A percentile compares a stretch with the other conserved stretches of the same genome.
Evolutionary conservation across 2,329 filamentous ascomycete genomes (phyloP).

Genomic region (Teratosphaeria pseudoeucalypti): DNA sequence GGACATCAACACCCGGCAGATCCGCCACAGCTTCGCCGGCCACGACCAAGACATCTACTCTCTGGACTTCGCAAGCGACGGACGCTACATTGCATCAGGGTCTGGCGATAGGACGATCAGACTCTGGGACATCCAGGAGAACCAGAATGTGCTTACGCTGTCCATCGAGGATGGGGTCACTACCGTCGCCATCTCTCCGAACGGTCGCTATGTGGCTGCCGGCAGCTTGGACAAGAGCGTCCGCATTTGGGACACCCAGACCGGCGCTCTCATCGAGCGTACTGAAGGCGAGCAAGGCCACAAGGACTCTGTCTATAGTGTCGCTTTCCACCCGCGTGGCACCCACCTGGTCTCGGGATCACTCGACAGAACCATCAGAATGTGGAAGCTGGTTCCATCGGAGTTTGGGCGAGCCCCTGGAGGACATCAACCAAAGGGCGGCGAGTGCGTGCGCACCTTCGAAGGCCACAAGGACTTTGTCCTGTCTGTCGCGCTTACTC

Average conservation of each 20-base stretch:
- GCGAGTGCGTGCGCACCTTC: conserved; percentile 92
- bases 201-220: conserved; percentile 86
- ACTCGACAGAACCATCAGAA: conserved; percentile 97
- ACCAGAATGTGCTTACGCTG: conserved; percentile 70
- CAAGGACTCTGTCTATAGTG: conserved; percentile 93
- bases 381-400: conserved; percentile 80
- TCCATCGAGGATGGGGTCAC: conserved; percentile 95
- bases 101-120: conserved; percentile 90
- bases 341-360: conserved; percentile 89
- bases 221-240: conserved; percentile 97
- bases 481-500: conserved; percentile 86
- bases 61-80: conserved; percentile 86
- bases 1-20: conserved; percentile 76
- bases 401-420: conserved; percentile 32
- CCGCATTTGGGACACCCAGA: conserved; percentile 86
- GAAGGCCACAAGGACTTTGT: conserved; percentile 99
- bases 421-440: conserved; percentile 58
- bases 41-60: conserved; percentile 99
- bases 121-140: conserved; percentile 88
- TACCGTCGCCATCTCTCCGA: conserved; percentile 92
- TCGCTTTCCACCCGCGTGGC: conserved; percentile 89
- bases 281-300: conserved; percentile 89
- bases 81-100: conserved; percentile 87
- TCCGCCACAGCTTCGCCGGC: conserved; percentile 87
- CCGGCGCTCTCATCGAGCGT: conserved; percentile 77